phyloP scores from a whole-genome alignment of 73 alveolate genomes.

The Tetrahymena malaccensis region DNA sequence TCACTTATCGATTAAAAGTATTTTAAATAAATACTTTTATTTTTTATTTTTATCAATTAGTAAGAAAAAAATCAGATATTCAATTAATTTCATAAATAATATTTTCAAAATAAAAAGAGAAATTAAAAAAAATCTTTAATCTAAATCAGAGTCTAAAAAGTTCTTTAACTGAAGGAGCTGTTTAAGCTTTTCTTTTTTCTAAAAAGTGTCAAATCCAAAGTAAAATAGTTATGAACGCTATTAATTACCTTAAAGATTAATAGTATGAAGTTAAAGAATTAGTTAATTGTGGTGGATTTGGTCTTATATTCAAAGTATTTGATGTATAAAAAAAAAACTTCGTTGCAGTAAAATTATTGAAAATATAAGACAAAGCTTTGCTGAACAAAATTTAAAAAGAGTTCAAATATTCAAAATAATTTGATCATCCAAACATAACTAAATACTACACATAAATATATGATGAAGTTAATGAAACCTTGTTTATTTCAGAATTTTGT shows the following conservation, averaged over 20 bases:
- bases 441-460: not conserved
- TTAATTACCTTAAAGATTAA: not conserved
- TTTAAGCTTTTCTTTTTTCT: too few species aligned
- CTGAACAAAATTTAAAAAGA: not conserved
- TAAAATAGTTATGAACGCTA: not conserved
- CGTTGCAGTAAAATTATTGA: not conserved
- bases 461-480: not conserved
- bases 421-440: not conserved
- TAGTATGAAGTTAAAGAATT: not conserved
- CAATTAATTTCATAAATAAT: too few species aligned
- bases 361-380: not conserved
- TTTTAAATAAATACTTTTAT: too few species aligned
- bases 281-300: not conserved
- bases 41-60: too few species aligned
- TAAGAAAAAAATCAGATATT: too few species aligned
- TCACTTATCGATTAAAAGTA: too few species aligned
- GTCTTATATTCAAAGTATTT: not conserved
- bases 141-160: too few species aligned
- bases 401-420: too few species aligned
- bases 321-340: too few species aligned
- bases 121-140: too few species aligned
- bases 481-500: not conserved
- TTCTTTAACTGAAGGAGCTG: not conserved
- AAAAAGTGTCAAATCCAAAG: not conserved
- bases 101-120: too few species aligned